phyloP scores from a whole-genome alignment of 225 moss, liverwort and hornwort species.

The Physcomitrium patens region DNA sequence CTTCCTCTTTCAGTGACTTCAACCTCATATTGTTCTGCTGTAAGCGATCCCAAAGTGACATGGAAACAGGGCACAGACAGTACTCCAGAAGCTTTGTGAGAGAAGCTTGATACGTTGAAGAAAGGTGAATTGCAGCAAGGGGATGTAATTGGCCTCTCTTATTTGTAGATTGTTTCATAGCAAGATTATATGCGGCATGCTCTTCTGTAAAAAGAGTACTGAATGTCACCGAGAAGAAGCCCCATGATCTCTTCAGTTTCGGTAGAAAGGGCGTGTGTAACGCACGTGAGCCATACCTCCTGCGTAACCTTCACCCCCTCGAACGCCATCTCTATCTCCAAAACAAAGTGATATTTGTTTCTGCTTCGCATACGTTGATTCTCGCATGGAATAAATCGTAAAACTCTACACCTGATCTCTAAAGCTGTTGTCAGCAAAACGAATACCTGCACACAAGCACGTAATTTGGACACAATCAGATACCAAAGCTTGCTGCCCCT shows the following conservation, averaged over 20 bases:
- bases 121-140: conserved; percentile 88
- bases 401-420: too few relatives aligned
- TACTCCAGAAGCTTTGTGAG: conserved; percentile 93
- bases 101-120: conserved; percentile 89
- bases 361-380: too few relatives aligned
- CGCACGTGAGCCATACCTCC: conserved; percentile 91
- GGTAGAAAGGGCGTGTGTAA: conserved; percentile 91
- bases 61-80: conserved; percentile 71
- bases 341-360: not conserved
- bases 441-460: conserved; percentile 13
- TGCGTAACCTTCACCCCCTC: conserved; percentile 84
- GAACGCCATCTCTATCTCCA: conserved; percentile 60
- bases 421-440: too few relatives aligned
- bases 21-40: conserved; percentile 60
- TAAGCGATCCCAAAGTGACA: conserved; percentile 62
- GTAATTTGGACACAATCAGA: not conserved
- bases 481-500: not conserved
- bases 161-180: conserved; percentile 63
- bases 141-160: conserved; percentile 80
- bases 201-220: conserved; percentile 93
- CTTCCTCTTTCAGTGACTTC: conserved; percentile 55
- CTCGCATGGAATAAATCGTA: too few relatives aligned
- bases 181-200: conserved; percentile 87
- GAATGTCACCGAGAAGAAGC: conserved; percentile 85
- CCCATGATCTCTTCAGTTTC: conserved; percentile 99